Conservation (phyloP, 306 rosid species). For the Cyclanthera cordifolia region DNA sequence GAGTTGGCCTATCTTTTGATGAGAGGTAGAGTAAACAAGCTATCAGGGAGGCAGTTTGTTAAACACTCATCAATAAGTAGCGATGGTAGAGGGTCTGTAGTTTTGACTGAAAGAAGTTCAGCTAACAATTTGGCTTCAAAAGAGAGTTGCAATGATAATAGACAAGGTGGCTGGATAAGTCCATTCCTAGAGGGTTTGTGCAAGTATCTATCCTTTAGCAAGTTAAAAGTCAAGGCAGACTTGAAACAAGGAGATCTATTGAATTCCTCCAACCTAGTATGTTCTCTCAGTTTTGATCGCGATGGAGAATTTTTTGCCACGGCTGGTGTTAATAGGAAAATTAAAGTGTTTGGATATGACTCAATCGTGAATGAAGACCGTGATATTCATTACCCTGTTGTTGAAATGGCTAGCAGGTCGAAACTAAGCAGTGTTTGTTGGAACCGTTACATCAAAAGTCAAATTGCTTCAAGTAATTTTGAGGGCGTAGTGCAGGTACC, state of each 20-base stretch:
- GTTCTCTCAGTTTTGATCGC: constrained; percentile 83
- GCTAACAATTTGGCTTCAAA: constrained; percentile 46
- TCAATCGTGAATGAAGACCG: constrained; percentile 67
- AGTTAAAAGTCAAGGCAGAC: constrained; percentile 80
- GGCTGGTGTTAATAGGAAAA: constrained; percentile 90
- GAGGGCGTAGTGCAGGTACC: constrained; percentile 95
- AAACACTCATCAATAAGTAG: constrained; percentile 47
- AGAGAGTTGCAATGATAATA: constrained; percentile 35
- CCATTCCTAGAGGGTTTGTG: constrained; percentile 94
- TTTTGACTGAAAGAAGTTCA: constrained; percentile 53
- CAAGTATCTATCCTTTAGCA: constrained; percentile 77
- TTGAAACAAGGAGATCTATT: constrained; percentile 96
- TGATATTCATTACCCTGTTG: constrained; percentile 91
- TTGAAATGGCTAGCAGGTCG: constrained; percentile 82
- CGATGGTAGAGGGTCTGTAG: constrained; percentile 63
- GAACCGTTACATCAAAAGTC: constrained; percentile 93
- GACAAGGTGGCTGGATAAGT: constrained; percentile 81
- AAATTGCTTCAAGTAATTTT: constrained; percentile 95
- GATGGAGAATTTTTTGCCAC: constrained; percentile 92
- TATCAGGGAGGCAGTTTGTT: constrained; percentile 28
- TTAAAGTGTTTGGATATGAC: constrained; percentile 78
- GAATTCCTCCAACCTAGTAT: constrained; percentile 85
- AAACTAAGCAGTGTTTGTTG: constrained; percentile 89
- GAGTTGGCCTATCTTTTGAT: constrained; percentile 77
- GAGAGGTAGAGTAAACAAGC: constrained; percentile 51